Base-by-base conservation (phyloP, 2,329 filamentous ascomycete genomes). In the Diaporthe capsici region DNA sequence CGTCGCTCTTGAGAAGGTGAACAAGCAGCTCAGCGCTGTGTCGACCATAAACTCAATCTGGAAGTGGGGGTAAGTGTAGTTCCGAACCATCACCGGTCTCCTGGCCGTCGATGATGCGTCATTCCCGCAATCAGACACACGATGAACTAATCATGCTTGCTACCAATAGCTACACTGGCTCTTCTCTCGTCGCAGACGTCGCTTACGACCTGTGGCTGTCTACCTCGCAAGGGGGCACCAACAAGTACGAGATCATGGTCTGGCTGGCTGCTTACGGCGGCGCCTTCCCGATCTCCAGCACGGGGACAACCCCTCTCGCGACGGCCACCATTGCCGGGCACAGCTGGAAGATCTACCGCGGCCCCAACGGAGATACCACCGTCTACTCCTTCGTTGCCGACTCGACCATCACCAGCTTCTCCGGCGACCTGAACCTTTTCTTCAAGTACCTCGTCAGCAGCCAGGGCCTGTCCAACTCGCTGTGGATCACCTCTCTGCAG, bases 201-300 rank as follows among this genome's bases (percentile, higher is more conserved):
- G 84, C 90, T 17, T 92, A 92, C 80, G 90, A 92, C 80, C 82
- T 92, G 58, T 92, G 92, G 85, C 90, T 90, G 49, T 84, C 85
- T 7, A 83, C 83, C n/a, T 85, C 87, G 8, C 84, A 85, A 15
- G 83, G 87, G 0, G 82, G 81, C 61, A 80, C 73, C 0, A 80
- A 87, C 34, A 84, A 90, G 79, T 92, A 91, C 81, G 91, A 93
- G 82, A 87, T 93, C 81, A 93, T 93, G 91, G 86, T 93, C 79
- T 93, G 91, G 91, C 84, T 92, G 58, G 88, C 85, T 2, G 86
- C 87, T 4, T 84, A 90, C 60, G 91, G 90, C 37, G 90, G 89
- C 72, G 90, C 90, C 1, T 88, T 88, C 0, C 90, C 91, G 37
- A 92, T 92, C 84, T 88, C 86, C 57, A 79, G 81, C 51, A 88